Base-by-base conservation (phyloP, 2,329 filamentous ascomycete species). In the Dryadomyces quercus-mongolicae region DNA sequence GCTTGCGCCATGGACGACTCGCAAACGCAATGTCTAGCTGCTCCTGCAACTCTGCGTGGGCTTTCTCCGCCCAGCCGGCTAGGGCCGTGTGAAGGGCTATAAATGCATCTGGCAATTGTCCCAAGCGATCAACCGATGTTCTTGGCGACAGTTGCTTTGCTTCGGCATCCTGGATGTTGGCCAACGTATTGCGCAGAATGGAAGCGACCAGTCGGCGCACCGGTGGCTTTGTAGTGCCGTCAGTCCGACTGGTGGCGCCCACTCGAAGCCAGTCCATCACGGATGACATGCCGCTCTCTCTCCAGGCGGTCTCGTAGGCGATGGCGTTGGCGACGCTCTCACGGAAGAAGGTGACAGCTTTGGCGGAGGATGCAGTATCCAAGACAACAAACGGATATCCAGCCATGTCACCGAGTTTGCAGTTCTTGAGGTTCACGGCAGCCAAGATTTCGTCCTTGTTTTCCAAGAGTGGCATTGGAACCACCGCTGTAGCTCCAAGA, bases 11-110 rank as follows among this genome's bases (percentile, higher is more conserved):
- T 43, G 82, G 76, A 18, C 72, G 76, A n/a, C 86, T 82, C 0
- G 78, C 74, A 61, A 96, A 92, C 0, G 88, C 90, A 47, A 81
- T 71, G 59, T 92, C 85, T 2, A 96, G 79, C 61, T 90, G 80
- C 51, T 85, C 78, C 58, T 89, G 87, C 8, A 97, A 76, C 67
- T 97, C 92, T 1, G 82, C 77, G 65, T 97, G 92, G 0, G 88
- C 88, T 21, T 74, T 74, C 62, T 92, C 84, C 0, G 90, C 84
- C 89, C 91, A 96, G 3, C 71, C 67, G 0, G 80, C 74, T 0
- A 95, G 77, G 1, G 75, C 76, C 2, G 67, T 65, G 46, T 80
- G 73, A n/a, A 95, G 71, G 5, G 62, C 70, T 21, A 68, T 62
- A 9, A 75, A 64, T 3, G 73, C 65, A 9, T 74, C 69, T 1